Evolutionary conservation across 306 rosid species (phyloP).

Genomic region (Elaeagnus macrophylla): DNA sequence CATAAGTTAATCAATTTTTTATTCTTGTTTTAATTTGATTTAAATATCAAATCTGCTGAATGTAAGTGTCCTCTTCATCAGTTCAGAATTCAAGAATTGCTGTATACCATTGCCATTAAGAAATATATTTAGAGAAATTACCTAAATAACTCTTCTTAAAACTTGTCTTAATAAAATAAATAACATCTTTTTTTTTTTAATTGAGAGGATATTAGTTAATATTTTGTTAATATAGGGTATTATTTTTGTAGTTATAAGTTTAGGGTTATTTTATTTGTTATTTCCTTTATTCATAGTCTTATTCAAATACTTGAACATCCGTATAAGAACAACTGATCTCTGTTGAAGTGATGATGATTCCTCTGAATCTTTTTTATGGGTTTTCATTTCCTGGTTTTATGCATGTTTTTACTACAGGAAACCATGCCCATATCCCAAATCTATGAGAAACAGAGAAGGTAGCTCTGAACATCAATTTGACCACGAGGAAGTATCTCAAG

Average conservation of each 20-base stretch:
- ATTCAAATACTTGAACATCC: too few relatives aligned
- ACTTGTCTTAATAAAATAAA: not conserved
- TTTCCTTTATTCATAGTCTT: too few relatives aligned
- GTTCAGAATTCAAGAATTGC: not conserved
- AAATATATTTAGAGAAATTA: too few relatives aligned
- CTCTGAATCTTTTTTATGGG: not conserved
- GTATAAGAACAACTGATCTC: not conserved
- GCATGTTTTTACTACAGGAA: constrained; percentile 29
- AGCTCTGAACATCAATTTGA: constrained; percentile 20
- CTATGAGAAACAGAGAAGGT: constrained; percentile 24
- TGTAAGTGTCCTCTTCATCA: not conserved
- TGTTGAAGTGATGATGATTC: not conserved
- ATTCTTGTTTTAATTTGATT: not conserved
- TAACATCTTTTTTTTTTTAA: too few relatives aligned
- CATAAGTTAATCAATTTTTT: not conserved
- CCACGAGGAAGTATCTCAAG: constrained; percentile 38
- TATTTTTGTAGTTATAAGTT: too few relatives aligned
- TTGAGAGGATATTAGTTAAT: too few relatives aligned
- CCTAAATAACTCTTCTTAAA: not conserved
- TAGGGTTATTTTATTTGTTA: too few relatives aligned
- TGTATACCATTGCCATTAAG: not conserved
- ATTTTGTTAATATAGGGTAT: too few relatives aligned
- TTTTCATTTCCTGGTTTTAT: constrained; percentile 5
- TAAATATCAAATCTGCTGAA: not conserved
- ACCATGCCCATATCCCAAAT: constrained; percentile 11